Base-by-base conservation (phyloP, 495 filamentous ascomycete genomes). In the Hypoxylon cercidicola region DNA sequence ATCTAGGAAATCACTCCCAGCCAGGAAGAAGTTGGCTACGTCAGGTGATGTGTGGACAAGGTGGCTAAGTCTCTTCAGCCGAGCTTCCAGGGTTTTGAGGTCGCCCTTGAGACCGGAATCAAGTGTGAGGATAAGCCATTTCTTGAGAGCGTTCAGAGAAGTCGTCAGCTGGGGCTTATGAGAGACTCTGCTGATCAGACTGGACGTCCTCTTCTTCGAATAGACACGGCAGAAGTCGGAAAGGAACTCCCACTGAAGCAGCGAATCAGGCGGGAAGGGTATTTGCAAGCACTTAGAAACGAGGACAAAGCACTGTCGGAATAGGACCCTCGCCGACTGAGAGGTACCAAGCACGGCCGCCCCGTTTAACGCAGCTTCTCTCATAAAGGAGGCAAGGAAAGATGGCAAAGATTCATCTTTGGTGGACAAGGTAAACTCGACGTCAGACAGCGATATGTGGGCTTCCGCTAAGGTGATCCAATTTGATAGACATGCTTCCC, bases 1-100 rank as follows among this genome's bases (percentile, higher is more conserved):
- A 69, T 97, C 93, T 11, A 96, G 70, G 67, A 93, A 93, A 72
- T 97, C 93, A 46, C 90, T 91, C 15, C 93, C 93, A 0, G 88
- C 87, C 72, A 96, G 82, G 46, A 96, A 87, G 67, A 88, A 87
- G n/a, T 71, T 70, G 12, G 82, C 83, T 23, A 79, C 74, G 4
- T 82, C 75, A 0, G 83, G 79, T 4, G 83, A 89, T 8, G 75
- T 73, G 51, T 82, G 78, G 3, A 90, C 73, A 0, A 90, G 73
- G 45, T 81, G 76, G 49, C 83, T 83, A 0, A 84, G 62, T 25
- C 75, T 67, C 49, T 79, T 78, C 6, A 86, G 69, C 12, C 72
- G 73, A 16, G 72, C 71, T 57, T 83, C 80, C 0, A 86, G 72
- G 8, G 69, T 75, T 25, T 72, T 74, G 12, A 89, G 71, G 35